A percentile compares a stretch with the other conserved stretches of the same genome.
Evolutionary conservation across 176 grass and related monocot species (phyloP).

Genomic region (Tillandsia fasciculata): DNA sequence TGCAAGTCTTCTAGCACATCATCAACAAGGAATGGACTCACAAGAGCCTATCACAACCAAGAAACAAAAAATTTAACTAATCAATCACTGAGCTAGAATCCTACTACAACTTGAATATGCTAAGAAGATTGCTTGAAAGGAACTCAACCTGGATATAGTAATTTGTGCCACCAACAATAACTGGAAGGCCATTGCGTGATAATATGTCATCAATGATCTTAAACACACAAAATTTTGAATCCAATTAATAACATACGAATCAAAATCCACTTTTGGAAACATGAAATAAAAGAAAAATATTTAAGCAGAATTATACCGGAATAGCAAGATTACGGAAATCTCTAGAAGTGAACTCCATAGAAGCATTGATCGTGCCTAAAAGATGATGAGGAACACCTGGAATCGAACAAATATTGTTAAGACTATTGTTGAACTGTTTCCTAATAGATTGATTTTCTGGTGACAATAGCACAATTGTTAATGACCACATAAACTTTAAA

Average conservation of each 20-base stretch:
- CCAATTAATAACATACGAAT: neutral
- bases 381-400: conserved; percentile 80
- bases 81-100: neutral
- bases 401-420: neutral
- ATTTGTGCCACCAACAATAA: conserved; percentile 90
- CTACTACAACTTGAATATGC: neutral
- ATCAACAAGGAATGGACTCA: conserved; percentile 77
- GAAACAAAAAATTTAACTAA: neutral
- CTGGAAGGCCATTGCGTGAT: conserved; percentile 56
- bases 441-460: too few species aligned
- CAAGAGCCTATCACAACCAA: conserved; percentile 40
- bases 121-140: neutral
- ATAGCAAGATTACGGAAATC: conserved; percentile 58
- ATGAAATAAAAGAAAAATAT: neutral
- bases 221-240: neutral
- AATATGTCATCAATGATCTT: conserved; percentile 77
- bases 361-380: conserved; percentile 59
- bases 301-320: conserved; percentile 27
- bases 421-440: neutral
- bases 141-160: conserved; percentile 82
- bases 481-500: too few species aligned
- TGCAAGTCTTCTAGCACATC: conserved; percentile 46
- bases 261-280: neutral
- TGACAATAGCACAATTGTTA: too few species aligned
- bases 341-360: conserved; percentile 66